Conservation (phyloP, 1,284 basidiomycete genomes). For the Rhodotorula mucilaginosa region DNA sequence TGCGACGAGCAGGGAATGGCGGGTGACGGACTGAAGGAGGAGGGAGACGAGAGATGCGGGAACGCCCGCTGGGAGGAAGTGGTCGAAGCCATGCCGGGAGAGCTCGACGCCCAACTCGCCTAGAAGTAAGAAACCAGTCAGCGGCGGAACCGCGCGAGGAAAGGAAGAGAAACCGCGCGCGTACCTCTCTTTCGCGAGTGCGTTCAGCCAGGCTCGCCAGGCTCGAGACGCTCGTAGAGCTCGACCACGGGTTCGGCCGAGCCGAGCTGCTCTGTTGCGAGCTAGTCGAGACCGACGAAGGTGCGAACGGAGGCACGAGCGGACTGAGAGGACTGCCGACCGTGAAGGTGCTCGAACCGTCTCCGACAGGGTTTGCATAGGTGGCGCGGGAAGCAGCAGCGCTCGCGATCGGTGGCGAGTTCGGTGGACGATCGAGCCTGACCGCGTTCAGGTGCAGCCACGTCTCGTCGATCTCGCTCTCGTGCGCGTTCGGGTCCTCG, state of each 20-base stretch:
- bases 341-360: not conserved
- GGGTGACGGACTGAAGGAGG: not conserved
- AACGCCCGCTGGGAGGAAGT: not conserved
- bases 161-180: too few relatives aligned
- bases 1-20: constrained; percentile 3
- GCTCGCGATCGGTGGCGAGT: constrained; percentile 11
- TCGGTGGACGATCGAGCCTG: not conserved
- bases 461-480: not conserved
- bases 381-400: not conserved
- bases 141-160: not conserved
- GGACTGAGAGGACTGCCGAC: constrained; percentile 40
- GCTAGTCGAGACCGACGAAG: constrained; percentile 4
- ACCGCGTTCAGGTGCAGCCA: constrained; percentile 3
- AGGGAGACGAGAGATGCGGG: not conserved
- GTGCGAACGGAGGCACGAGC: constrained; percentile 42
- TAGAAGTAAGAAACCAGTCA: not conserved
- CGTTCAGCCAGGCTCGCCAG: not conserved
- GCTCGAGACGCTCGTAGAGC: not conserved
- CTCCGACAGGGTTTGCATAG: too few relatives aligned
- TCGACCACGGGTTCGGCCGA: constrained; percentile 2
- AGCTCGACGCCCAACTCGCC: constrained; percentile 15
- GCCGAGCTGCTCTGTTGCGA: not conserved
- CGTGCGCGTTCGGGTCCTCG: not conserved
- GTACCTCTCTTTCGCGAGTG: constrained; percentile 12
- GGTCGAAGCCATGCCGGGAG: not conserved